These are phyloP conservation scores for Barbarea vulgaris DNA, from an alignment of 345 rosid species.

Conservation along the genomic window DNA sequence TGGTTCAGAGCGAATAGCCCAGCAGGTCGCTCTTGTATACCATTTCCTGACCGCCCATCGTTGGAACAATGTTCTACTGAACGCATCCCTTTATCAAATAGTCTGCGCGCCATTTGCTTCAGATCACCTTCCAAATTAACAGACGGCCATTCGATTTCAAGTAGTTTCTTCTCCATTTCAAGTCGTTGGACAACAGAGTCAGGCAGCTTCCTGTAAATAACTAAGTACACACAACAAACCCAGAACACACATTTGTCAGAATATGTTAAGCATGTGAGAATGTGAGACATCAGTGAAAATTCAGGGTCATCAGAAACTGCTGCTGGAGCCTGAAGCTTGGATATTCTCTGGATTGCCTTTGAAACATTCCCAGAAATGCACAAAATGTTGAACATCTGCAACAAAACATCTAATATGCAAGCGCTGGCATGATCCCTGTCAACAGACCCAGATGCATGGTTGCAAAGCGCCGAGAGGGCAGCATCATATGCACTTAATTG, in stretches of 20 bases:
- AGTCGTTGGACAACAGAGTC: slow-evolving; percentile 64
- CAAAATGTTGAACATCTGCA: slow-evolving; percentile 87
- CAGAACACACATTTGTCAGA: slow-evolving; percentile 97
- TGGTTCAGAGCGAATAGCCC: slow-evolving; percentile 66
- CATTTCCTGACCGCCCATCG: slow-evolving; percentile 37
- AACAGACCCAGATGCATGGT: slow-evolving; percentile 46
- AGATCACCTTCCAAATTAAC: slow-evolving; percentile 53
- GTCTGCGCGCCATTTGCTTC: slow-evolving; percentile 56
- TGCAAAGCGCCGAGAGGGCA: slow-evolving; percentile 68
- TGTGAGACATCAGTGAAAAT: slow-evolving; percentile 68
- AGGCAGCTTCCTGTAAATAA: slow-evolving; percentile 96
- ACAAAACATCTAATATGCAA: slow-evolving; percentile 81
- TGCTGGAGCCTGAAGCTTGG: slow-evolving; percentile 45
- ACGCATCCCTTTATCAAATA: slow-evolving; percentile 54
- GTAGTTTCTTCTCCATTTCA: slow-evolving; percentile 79
- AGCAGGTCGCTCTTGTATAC: slow-evolving; percentile 42
- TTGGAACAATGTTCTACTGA: slow-evolving; percentile 41
- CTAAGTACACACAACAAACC: slow-evolving; percentile 98
- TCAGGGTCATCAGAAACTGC: slow-evolving; percentile 63
- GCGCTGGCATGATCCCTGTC: slow-evolving; percentile 58
- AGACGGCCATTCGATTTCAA: slow-evolving; percentile 73
- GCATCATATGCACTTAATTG: slow-evolving; percentile 70
- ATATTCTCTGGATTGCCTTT: slow-evolving; percentile 62
- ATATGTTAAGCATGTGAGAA: slow-evolving; percentile 77
- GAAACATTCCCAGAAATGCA: slow-evolving; percentile 74